phyloP scores from a whole-genome alignment of 2,329 filamentous ascomycete species.

The Nannizzia gypsea region DNA sequence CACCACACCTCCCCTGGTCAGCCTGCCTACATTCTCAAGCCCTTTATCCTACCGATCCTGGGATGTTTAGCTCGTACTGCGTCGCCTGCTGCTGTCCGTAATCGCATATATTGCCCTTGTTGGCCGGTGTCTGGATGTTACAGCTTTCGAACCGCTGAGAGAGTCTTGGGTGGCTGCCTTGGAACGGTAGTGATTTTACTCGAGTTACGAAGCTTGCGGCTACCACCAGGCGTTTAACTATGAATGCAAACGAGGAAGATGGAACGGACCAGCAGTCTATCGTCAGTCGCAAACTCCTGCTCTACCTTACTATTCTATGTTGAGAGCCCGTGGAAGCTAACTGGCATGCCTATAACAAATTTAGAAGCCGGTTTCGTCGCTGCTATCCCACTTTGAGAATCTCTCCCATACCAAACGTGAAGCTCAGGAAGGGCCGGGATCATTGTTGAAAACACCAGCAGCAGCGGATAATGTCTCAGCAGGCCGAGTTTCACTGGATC shows the following conservation, averaged over 20 bases:
- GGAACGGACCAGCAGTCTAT: constrained; percentile 11
- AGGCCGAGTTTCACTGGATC: constrained; percentile 32
- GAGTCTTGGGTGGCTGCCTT: background rate
- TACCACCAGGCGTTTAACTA: background rate
- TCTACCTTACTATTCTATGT: background rate
- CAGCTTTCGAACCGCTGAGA: background rate
- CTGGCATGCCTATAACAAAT: constrained; percentile 7
- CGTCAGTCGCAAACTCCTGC: constrained; percentile 8
- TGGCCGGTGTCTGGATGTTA: background rate
- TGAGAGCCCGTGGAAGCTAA: constrained; percentile 8
- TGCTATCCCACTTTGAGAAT: constrained; percentile 39
- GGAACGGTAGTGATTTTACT: background rate
- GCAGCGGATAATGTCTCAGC: constrained; percentile 19
- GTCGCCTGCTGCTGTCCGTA: background rate
- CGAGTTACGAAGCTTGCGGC: background rate
- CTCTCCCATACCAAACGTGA: constrained; percentile 26
- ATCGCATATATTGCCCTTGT: background rate
- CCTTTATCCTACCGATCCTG: background rate
- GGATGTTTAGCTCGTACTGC: background rate
- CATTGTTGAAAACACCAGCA: constrained; percentile 24
- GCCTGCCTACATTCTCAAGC: background rate
- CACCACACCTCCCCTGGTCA: background rate
- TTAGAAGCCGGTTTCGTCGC: constrained; percentile 38
- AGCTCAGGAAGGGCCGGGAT: constrained; percentile 21
- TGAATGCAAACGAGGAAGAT: background rate